Evolutionary conservation across 2,329 filamentous ascomycete species (phyloP), one percentile per base, ranked within the genome.

Genomic region (Cercospora sp.): DNA sequence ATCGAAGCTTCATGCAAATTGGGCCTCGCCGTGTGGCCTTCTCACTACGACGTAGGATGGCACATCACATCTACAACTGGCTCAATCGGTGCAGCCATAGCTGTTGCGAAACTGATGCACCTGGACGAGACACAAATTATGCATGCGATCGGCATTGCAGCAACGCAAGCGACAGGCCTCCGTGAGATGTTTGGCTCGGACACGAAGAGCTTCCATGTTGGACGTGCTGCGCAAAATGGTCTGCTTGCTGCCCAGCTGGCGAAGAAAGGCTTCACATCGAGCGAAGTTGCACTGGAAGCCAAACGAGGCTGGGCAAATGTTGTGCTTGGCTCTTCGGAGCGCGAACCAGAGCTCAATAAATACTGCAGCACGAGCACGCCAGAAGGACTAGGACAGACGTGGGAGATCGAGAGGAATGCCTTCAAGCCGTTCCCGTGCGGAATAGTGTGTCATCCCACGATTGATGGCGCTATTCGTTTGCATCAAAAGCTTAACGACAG

Each of bases 391-490:
- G 76, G 78, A 1, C 66, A 71, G 40, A 73, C 70, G n/a, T 87
- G 85, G 85, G 84, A 87, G 77, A 82, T 84, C 8, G 78, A 82
- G 71, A 80, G 81, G 69, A 87, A 87, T 69, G 81, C 83, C 1
- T 87, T 87, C 77, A 87, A 87, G 73, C 85, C 85, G 0, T 87
- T 84, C 68, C 85, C 85, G 0, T 87, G 85, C 73, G 85, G 85
- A 0, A 86, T 87, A 68, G 84, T 87, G 0, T 84, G 86, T 69
- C 85, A 87, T 73, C 84, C 85, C 0, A 79, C 82, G 3, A 87
- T 87, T 65, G 85, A 87, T 73, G 84, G 77, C 2, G 83, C 82
- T 68, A 81, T 83, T 13, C 82, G 84, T 70, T 71, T 86, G 13
- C 80, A 83, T 71, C 72, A 77, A 1, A 75, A 84, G 60, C 74